Conservation (phyloP, 371 early-diverging fungal genomes). For the Mucor velutinosus region DNA sequence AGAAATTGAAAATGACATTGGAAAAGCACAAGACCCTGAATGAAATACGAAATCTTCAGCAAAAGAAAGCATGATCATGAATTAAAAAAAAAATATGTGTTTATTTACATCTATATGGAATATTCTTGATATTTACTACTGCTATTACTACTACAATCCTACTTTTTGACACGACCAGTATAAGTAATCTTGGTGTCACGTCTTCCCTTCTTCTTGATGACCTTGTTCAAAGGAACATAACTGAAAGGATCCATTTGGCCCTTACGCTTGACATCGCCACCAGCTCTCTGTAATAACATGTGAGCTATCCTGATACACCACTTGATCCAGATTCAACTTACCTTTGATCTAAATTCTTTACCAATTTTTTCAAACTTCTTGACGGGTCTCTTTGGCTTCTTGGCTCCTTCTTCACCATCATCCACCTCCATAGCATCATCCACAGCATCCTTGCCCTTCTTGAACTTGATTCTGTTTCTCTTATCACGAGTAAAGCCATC, state of each 20-base stretch:
- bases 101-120: constrained; percentile 11
- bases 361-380: constrained; percentile 43
- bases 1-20: not conserved
- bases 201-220: constrained; percentile 54
- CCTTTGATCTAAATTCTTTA: constrained; percentile 68
- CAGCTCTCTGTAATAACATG: constrained; percentile 62
- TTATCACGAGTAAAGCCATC: constrained; percentile 86
- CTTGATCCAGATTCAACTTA: constrained; percentile 9
- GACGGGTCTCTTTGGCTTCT: constrained; percentile 26
- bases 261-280: constrained; percentile 90
- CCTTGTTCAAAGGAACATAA: constrained; percentile 87
- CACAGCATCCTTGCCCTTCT: constrained; percentile 63
- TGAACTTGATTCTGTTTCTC: constrained; percentile 87
- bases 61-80: not conserved
- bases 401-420: constrained; percentile 49
- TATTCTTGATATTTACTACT: not conserved
- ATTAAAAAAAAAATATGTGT: not conserved
- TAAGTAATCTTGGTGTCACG: constrained; percentile 43
- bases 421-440: constrained; percentile 58
- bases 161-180: constrained; percentile 52
- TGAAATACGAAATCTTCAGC: not conserved
- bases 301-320: not conserved
- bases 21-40: not conserved
- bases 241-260: constrained; percentile 92
- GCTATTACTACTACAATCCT: constrained; percentile 2